A percentile compares a stretch with the other conserved stretches of the same genome.
These are phyloP conservation scores for Boehmeria nivea DNA, from an alignment of 306 rosid species.

Conservation along the genomic window DNA sequence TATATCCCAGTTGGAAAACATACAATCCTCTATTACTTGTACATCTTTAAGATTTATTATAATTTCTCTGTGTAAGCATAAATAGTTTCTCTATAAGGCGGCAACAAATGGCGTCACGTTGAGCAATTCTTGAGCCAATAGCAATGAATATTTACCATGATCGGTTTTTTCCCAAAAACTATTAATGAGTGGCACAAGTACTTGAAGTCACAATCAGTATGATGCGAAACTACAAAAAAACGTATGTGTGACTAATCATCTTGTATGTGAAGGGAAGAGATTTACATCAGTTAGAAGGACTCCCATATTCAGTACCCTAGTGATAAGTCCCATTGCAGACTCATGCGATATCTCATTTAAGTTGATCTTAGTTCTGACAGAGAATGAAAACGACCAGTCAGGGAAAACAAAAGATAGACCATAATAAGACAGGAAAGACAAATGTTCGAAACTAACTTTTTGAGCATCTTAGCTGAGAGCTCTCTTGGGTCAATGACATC, in stretches of 20 bases:
- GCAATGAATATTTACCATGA: background rate
- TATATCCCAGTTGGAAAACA: too few species aligned
- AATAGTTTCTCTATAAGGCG: too few species aligned
- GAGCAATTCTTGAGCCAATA: too few species aligned
- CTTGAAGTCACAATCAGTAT: too few species aligned
- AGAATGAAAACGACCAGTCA: slow-evolving; percentile 8
- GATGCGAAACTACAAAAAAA: too few species aligned
- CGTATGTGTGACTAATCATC: background rate
- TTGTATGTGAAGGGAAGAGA: background rate
- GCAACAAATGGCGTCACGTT: too few species aligned
- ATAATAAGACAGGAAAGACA: background rate
- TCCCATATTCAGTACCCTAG: slow-evolving; percentile 62
- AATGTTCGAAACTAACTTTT: slow-evolving; percentile 33
- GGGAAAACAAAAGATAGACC: background rate
- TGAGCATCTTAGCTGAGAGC: slow-evolving; percentile 83
- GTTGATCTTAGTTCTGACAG: slow-evolving; percentile 69
- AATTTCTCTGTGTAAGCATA: too few species aligned
- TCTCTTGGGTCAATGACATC: slow-evolving; percentile 80
- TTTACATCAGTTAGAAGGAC: slow-evolving; percentile 87
- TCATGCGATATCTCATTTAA: slow-evolving; percentile 85
- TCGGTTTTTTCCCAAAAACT: background rate
- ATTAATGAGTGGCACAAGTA: background rate
- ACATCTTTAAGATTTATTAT: too few species aligned
- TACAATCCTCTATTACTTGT: too few species aligned
- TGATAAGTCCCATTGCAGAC: slow-evolving; percentile 78